A percentile compares a stretch with the other conserved stretches of the same genome.
Conservation (phyloP, 2,329 filamentous ascomycete genomes). For the Magnaporthales sp. region DNA sequence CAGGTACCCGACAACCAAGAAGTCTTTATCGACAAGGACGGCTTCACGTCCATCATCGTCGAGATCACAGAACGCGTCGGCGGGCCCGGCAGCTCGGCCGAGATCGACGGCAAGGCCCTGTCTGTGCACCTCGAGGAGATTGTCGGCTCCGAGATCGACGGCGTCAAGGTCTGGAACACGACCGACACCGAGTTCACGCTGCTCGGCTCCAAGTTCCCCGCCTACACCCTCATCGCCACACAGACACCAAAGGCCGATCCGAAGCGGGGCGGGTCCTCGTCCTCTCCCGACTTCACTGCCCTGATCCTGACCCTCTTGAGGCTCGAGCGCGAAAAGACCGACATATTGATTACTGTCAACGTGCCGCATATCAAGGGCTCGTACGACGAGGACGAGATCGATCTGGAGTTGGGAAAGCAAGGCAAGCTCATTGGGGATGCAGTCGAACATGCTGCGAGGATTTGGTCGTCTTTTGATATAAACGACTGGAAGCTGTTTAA, state of each 20-base stretch:
- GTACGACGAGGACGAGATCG: conserved; percentile 64
- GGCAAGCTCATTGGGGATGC: conserved; percentile 61
- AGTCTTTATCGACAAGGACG: conserved; percentile 76
- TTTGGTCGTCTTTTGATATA: conserved; percentile 68
- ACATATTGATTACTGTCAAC: conserved; percentile 80
- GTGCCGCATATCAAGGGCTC: conserved; percentile 73
- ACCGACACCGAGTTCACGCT: conserved; percentile 50
- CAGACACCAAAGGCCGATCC: conserved; percentile 35
- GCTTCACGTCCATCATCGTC: conserved; percentile 80
- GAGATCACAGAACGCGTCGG: conserved; percentile 82
- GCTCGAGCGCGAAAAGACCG: conserved; percentile 65
- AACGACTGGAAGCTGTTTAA: conserved; percentile 73
- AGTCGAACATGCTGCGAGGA: conserved; percentile 56
- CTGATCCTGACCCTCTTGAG: conserved; percentile 72
- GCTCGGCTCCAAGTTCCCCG: conserved; percentile 42
- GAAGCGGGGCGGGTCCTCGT: conserved; percentile 14
- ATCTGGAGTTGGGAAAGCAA: conserved; percentile 54
- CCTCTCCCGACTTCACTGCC: conserved; percentile 56
- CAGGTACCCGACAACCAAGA: conserved; percentile 84
- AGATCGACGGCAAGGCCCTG: conserved; percentile 61
- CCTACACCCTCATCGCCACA: conserved; percentile 63
- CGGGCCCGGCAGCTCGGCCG: conserved; percentile 38
- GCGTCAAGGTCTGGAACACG: conserved; percentile 58
- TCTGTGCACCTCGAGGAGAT: conserved; percentile 62
- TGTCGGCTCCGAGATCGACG: conserved; percentile 54